A percentile compares a stretch with the other conserved stretches of the same genome.
Conservation (phyloP, 116 monocot genomes). For the Cymodocea nodosa region DNA sequence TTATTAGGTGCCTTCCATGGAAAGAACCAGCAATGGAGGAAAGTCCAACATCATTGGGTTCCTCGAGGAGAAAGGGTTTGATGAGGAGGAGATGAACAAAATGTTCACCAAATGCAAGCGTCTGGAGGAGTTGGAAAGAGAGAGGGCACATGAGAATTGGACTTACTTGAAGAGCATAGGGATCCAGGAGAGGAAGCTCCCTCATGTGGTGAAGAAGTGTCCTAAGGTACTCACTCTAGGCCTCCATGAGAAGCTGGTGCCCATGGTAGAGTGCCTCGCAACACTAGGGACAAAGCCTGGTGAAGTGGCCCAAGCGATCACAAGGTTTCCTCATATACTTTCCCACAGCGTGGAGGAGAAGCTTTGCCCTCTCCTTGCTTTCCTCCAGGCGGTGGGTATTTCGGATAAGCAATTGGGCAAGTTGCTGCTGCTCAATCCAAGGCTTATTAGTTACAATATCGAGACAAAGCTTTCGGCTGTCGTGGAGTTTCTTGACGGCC, state of each 20-base stretch:
- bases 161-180: conserved; percentile 60
- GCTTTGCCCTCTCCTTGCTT: conserved; percentile 84
- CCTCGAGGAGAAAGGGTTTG: conserved; percentile 53
- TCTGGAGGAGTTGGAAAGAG: conserved; percentile 22
- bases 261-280: conserved; percentile 61
- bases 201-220: conserved; percentile 51
- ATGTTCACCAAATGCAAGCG: conserved; percentile 45
- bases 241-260: conserved; percentile 50
- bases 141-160: conserved; percentile 48
- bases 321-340: conserved; percentile 72
- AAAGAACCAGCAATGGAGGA: conserved; percentile 1
- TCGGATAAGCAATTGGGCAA: conserved; percentile 49
- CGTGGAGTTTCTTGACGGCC: conserved; percentile 37
- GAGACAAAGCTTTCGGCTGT: conserved; percentile 49
- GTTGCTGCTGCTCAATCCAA: conserved; percentile 60
- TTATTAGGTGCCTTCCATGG: conserved; percentile 1
- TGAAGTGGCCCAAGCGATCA: conserved; percentile 46
- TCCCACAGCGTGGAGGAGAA: conserved; percentile 80
- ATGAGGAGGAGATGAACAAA: conserved; percentile 24
- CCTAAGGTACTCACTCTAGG: conserved; percentile 65
- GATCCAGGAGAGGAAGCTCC: conserved; percentile 70
- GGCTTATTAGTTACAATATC: conserved; percentile 91
- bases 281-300: conserved; percentile 48
- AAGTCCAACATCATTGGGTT: conserved; percentile 24
- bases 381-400: conserved; percentile 66